Evolutionary conservation across 2,329 filamentous ascomycete genomes (phyloP), one percentile per base, ranked within the genome.

Genomic region (Fusarium fracticaudum): DNA sequence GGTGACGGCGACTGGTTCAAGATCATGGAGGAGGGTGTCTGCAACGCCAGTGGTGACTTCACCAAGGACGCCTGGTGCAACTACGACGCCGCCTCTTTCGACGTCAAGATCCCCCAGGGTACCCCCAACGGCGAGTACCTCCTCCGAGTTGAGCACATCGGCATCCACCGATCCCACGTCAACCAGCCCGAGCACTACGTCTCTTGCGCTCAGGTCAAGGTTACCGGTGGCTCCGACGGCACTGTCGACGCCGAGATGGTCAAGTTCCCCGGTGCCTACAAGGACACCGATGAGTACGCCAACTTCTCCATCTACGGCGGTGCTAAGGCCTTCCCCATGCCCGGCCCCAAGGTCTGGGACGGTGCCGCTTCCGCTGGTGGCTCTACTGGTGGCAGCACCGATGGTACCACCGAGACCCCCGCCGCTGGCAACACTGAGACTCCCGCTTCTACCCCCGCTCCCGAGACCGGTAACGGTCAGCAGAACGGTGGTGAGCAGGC

Each of bases 41-140:
- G 65, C 63, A 68, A 68, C 63, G 24, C 65, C 35, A 9, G 65
- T 9, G 63, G 53, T 31, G 65, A 68, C 63, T 68, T 68, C 63
- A 68, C 65, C 45, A 68, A 68, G 63, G 65, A 67, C 63, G 65
- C 65, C 45, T 68, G 65, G 65, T 68, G 65, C 65, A 68, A 68
- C 65, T 68, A 68, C 53, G 53, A 67, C 45, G 50, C 65, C 37
- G 2, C 65, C 24, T 51, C 53, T 26, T 57, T 58, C 40, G 63
- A 68, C 20, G 63, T 68, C 53, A 61, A 68, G 63, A 68, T 68
- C 29, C 65, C 65, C 53, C 45, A 61, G 63, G 65, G 53, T 22
- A 60, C 53, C 22, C 65, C 65, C 45, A 50, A 67, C 35, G 65
- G 65, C 33, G 33, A 68, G 63, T 68, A 68, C 65, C 65, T 68